phyloP scores from a whole-genome alignment of 2,329 filamentous ascomycete genomes.

The Scedosporium apiospermum region DNA sequence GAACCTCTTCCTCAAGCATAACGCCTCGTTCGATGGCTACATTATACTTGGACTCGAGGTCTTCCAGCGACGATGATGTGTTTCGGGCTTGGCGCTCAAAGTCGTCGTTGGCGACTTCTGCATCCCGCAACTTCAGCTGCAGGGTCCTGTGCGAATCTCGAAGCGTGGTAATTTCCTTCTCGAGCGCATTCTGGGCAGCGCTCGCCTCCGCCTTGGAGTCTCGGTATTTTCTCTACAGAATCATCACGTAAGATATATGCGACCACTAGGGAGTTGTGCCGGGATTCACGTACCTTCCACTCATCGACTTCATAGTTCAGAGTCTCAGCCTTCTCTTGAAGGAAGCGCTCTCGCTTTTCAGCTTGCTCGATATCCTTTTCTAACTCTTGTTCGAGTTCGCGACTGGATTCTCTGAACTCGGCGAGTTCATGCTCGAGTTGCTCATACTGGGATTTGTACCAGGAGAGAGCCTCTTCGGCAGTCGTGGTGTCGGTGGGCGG shows the following conservation, averaged over 20 bases:
- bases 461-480: slow-evolving; percentile 69
- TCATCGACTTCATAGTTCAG: slow-evolving; percentile 88
- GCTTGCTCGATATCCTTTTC: slow-evolving; percentile 94
- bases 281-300: slow-evolving; percentile 68
- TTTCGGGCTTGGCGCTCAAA: slow-evolving; percentile 94
- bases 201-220: slow-evolving; percentile 86
- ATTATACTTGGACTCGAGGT: slow-evolving; percentile 95
- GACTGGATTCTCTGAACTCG: slow-evolving; percentile 89
- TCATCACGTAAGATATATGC: background rate
- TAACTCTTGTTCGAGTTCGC: slow-evolving; percentile 86
- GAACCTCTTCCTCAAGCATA: slow-evolving; percentile 92
- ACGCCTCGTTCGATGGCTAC: slow-evolving; percentile 85
- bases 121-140: slow-evolving; percentile 79
- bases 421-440: slow-evolving; percentile 82
- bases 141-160: slow-evolving; percentile 76
- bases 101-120: slow-evolving; percentile 96
- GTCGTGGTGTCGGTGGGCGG: slow-evolving; percentile 45
- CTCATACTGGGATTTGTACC: slow-evolving; percentile 96
- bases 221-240: slow-evolving; percentile 76
- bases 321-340: slow-evolving; percentile 80
- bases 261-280: background rate
- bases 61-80: slow-evolving; percentile 90
- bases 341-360: slow-evolving; percentile 79
- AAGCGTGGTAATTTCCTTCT: slow-evolving; percentile 91
- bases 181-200: slow-evolving; percentile 70